Evolutionary conservation across 2,329 filamentous ascomycete species (phyloP).

Genomic region (Hysterium pulicare): DNA sequence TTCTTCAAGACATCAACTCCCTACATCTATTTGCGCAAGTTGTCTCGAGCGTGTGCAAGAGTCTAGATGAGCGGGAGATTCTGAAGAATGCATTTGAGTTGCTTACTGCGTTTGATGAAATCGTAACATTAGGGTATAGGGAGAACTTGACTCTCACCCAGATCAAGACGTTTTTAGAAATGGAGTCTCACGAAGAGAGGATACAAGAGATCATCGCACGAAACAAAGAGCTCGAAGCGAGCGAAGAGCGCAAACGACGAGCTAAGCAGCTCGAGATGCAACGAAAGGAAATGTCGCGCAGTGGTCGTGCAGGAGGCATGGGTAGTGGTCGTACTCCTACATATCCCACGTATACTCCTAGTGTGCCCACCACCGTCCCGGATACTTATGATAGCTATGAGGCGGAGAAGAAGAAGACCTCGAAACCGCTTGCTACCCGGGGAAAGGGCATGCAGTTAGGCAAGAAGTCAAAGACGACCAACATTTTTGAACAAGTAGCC

Average conservation of each 20-base stretch:
- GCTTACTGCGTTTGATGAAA: constrained; percentile 93
- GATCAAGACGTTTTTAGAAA: constrained; percentile 98
- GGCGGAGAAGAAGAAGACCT: constrained; percentile 93
- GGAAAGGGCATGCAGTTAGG: constrained; percentile 99
- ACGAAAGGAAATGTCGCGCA: constrained; percentile 88
- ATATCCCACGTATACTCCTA: constrained; percentile 86
- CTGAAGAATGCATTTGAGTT: constrained; percentile 92
- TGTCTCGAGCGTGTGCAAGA: constrained; percentile 94
- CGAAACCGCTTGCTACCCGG: constrained; percentile 74
- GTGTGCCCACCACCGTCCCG: constrained; percentile 66
- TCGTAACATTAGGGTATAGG: constrained; percentile 91
- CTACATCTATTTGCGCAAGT: constrained; percentile 97
- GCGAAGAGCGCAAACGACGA: constrained; percentile 96
- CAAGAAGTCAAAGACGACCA: constrained; percentile 96
- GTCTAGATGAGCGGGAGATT: constrained; percentile 92
- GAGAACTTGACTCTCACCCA: constrained; percentile 95
- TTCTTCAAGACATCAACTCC: constrained; percentile 97
- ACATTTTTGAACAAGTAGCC: constrained; percentile 94
- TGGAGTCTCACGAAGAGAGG: constrained; percentile 98
- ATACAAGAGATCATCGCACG: constrained; percentile 73
- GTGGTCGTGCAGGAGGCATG: constrained; percentile 40
- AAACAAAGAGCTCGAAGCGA: constrained; percentile 98
- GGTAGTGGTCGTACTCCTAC: constrained; percentile 63
- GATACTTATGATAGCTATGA: constrained; percentile 93
- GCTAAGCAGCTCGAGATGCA: constrained; percentile 99